These are phyloP conservation scores for Apiospora rasikravindrae DNA, from an alignment of 2,329 filamentous ascomycete genomes.

Conservation along the genomic window DNA sequence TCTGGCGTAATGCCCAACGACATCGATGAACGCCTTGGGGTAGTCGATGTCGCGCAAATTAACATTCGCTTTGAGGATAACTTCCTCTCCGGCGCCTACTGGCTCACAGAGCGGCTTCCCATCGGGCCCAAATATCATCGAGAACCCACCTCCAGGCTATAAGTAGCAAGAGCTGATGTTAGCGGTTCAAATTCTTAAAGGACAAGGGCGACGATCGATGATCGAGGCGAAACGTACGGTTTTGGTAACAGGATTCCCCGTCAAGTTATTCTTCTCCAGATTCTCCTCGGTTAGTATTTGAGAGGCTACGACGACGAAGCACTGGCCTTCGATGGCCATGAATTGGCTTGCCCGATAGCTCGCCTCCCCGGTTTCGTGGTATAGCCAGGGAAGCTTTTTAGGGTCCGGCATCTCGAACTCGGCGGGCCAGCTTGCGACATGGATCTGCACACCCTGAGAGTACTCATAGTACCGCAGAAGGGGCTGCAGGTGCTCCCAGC, in stretches of 20 bases:
- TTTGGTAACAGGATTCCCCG: conserved; percentile 44
- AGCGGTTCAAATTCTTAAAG: background rate
- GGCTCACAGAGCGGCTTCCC: conserved; percentile 50
- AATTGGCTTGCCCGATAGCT: conserved; percentile 44
- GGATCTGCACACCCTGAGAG: conserved; percentile 42
- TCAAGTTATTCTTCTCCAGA: conserved; percentile 44
- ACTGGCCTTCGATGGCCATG: conserved; percentile 50
- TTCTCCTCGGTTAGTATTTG: conserved; percentile 48
- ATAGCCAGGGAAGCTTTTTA: conserved; percentile 41
- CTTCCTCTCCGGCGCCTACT: conserved; percentile 47
- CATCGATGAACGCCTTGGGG: conserved; percentile 46
- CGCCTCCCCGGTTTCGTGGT: conserved; percentile 42
- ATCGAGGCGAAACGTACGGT: conserved; percentile 31
- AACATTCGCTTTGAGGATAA: conserved; percentile 56
- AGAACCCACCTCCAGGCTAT: conserved; percentile 50
- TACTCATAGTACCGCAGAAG: conserved; percentile 46
- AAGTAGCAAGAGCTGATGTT: conserved; percentile 19
- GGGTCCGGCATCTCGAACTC: conserved; percentile 43
- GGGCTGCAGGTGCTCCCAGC: conserved; percentile 46
- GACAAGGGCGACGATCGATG: background rate
- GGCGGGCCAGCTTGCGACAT: conserved; percentile 41
- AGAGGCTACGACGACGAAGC: conserved; percentile 47
- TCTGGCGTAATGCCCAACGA: conserved; percentile 29
- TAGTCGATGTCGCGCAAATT: conserved; percentile 50
- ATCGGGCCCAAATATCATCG: conserved; percentile 58